phyloP scores from a whole-genome alignment of 257 asterid genomes.

The Craterostigma plantagineum region DNA sequence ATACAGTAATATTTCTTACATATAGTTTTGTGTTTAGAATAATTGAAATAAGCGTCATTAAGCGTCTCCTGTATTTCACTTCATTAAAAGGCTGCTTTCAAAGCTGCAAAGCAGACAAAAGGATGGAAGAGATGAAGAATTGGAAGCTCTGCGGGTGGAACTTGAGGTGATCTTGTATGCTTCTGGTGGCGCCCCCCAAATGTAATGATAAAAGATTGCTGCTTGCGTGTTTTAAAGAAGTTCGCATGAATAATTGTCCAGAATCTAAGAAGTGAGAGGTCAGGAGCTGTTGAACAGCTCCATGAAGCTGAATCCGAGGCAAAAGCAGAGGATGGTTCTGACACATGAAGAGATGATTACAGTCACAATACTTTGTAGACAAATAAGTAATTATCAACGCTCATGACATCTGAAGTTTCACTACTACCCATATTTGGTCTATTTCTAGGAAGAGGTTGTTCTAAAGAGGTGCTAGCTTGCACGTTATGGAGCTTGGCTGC shows the following conservation, averaged over 20 bases:
- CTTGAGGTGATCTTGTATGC: constrained; percentile 37
- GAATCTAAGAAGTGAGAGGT: constrained; percentile 62
- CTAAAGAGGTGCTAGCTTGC: constrained; percentile 99
- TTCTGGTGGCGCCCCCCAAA: not conserved
- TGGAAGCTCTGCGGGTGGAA: constrained; percentile 56
- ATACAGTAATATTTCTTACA: too few species aligned
- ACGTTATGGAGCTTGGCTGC: constrained; percentile 97
- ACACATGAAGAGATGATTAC: constrained; percentile 97
- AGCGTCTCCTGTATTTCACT: not conserved
- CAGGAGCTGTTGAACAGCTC: constrained; percentile 53
- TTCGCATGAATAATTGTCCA: constrained; percentile 19
- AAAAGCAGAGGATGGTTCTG: constrained; percentile 85
- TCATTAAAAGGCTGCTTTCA: constrained; percentile 60
- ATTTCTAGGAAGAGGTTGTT: constrained; percentile 90
- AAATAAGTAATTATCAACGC: too few species aligned
- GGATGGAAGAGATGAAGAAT: constrained; percentile 74
- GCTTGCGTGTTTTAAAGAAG: constrained; percentile 9
- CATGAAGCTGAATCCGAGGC: constrained; percentile 96
- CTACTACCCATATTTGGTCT: too few species aligned
- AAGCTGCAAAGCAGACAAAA: constrained; percentile 67
- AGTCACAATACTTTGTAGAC: constrained; percentile 6
- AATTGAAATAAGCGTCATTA: too few species aligned
- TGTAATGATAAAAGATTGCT: constrained; percentile 2
- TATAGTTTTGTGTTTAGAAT: too few species aligned
- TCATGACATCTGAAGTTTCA: too few species aligned